Conservation (phyloP, 257 asterid genomes). For the Echium plantagineum region DNA sequence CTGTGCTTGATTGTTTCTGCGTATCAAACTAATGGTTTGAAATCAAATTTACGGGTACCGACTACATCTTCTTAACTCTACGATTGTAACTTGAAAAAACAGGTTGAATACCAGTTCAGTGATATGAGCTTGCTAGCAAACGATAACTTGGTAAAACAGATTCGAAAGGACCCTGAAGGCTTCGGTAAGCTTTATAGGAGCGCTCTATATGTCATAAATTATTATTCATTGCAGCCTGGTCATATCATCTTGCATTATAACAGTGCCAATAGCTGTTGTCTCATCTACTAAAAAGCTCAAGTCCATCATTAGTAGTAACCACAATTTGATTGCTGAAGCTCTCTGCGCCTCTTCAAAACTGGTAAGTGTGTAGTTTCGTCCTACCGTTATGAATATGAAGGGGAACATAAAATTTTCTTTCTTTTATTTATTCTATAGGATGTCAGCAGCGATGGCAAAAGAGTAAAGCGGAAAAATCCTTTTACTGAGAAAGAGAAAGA, state of each 20-base stretch:
- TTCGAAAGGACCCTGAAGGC: slow-evolving; percentile 76
- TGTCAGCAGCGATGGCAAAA: slow-evolving; percentile 84
- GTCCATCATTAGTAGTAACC: slow-evolving; percentile 47
- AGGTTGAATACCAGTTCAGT: slow-evolving; percentile 94
- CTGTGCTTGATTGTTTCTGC: no score
- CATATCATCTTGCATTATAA: slow-evolving; percentile 3
- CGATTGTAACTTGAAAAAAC: neutral
- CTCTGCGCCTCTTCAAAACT: slow-evolving; percentile 68
- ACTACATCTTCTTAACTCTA: neutral
- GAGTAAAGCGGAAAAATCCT: slow-evolving; percentile 57
- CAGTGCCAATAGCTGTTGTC: slow-evolving; percentile 74
- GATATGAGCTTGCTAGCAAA: slow-evolving; percentile 95
- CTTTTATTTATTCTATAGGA: slow-evolving; percentile 20
- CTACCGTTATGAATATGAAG: neutral
- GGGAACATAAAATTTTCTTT: neutral
- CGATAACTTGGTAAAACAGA: slow-evolving; percentile 69
- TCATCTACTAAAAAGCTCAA: slow-evolving; percentile 82
- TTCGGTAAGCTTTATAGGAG: slow-evolving; percentile 36
- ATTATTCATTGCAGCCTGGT: neutral
- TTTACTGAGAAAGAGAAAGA: slow-evolving; percentile 79
- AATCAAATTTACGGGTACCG: neutral
- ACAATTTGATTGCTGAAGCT: slow-evolving; percentile 72
- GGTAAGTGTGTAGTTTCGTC: slow-evolving; percentile 21
- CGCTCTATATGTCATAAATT: no score
- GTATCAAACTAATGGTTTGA: neutral